Conservation (phyloP, 345 rosid genomes). For the Eucalyptus decipiens region DNA sequence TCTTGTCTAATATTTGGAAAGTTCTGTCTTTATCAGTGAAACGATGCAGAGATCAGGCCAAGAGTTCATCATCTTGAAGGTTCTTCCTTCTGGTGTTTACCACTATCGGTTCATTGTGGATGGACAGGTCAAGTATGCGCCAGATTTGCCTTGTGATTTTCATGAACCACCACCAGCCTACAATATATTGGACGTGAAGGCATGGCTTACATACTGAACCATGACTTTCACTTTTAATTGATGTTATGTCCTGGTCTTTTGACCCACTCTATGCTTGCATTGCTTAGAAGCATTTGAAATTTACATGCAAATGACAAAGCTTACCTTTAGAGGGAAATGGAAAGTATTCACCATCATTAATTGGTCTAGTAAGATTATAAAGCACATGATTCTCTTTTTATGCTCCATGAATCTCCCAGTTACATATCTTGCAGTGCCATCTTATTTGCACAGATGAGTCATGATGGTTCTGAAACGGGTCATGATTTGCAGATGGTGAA, state of each 20-base stretch:
- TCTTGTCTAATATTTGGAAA: not conserved
- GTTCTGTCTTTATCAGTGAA: constrained; percentile 14
- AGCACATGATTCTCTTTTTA: not conserved
- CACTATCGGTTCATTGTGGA: constrained; percentile 53
- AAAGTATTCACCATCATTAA: not conserved
- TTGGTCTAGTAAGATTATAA: not conserved
- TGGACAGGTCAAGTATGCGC: constrained; percentile 17
- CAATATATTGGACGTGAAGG: constrained; percentile 57
- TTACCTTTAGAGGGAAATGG: not conserved
- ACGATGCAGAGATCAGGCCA: constrained; percentile 29
- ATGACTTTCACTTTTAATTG: not conserved
- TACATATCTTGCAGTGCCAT: not conserved
- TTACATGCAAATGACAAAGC: not conserved
- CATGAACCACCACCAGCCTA: constrained; percentile 23
- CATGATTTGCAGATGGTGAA: not conserved
- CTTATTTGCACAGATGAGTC: not conserved
- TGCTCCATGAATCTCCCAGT: not conserved
- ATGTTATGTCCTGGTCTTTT: not conserved
- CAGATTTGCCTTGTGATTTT: constrained; percentile 35
- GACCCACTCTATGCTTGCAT: not conserved
- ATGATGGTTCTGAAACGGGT: not conserved
- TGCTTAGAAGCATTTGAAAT: not conserved
- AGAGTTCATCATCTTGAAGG: constrained; percentile 36
- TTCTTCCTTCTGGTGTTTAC: constrained; percentile 43
- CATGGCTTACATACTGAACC: not conserved